Conservation (phyloP, 148 eudicot genomes). For the Beta vulgaris region DNA sequence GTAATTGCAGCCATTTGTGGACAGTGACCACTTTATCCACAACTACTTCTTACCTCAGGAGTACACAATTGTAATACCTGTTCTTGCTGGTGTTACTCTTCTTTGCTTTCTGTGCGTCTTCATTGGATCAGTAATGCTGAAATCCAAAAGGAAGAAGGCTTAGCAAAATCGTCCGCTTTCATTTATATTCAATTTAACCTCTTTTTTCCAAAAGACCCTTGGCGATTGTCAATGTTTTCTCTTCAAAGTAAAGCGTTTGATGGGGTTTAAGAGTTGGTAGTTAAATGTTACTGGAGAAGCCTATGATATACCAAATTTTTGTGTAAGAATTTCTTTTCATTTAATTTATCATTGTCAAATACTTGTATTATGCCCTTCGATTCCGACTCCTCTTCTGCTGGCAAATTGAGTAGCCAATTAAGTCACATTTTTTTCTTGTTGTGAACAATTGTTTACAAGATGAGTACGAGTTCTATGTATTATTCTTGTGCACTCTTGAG, state of each 20-base stretch:
- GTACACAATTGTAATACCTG: slow-evolving; percentile 81
- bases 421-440: neutral
- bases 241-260: neutral
- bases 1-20: slow-evolving; percentile 78
- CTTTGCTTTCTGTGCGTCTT: slow-evolving; percentile 69
- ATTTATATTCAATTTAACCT: neutral
- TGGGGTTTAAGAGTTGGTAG: neutral
- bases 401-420: neutral
- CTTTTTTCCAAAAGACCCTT: neutral
- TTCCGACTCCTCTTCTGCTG: neutral
- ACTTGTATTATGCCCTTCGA: neutral
- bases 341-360: neutral
- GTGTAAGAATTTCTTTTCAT: neutral
- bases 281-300: neutral
- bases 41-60: slow-evolving; percentile 81
- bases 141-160: slow-evolving; percentile 81
- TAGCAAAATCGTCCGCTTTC: slow-evolving; percentile 19
- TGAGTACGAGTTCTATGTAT: too few species aligned
- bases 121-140: slow-evolving; percentile 78
- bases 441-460: neutral
- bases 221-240: slow-evolving; percentile 3
- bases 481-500: too few species aligned
- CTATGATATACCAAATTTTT: neutral
- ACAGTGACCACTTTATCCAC: slow-evolving; percentile 83
- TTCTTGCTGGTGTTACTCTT: slow-evolving; percentile 61